Evolutionary conservation across 2,329 filamentous ascomycete genomes (phyloP), one percentile per base, ranked within the genome.

Genomic region (Colletotrichum costaricense): DNA sequence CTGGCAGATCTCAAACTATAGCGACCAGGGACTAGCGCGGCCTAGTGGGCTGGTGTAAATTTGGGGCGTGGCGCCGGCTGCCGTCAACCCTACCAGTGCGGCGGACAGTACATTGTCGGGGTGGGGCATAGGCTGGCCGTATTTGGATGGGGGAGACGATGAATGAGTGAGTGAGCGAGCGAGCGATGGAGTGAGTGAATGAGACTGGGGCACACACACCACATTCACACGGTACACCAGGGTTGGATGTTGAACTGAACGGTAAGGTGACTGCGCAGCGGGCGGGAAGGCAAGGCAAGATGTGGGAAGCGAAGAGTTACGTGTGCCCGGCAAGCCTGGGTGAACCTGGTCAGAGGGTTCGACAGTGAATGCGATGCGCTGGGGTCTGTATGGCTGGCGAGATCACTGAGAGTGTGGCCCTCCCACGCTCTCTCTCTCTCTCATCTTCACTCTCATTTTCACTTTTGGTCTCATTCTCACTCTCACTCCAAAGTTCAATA

Each of bases 61-160:
- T 75, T 74, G 63, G 72, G 72, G 74, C 68, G 69, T 75, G 72
- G 72, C 72, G 72, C 58, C 72, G 57, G 56, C 63, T 74, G 72
- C 62, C 72, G 57, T 63, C 74, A 74, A 72, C 58, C 72, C 63
- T 63, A 62, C 63, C 70, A 63, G 74, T 68, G 74, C 72, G 72
- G 46, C 60, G 56, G 55, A 74, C 63, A 67, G 67, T 72, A 59
- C 19, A 59, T 8, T 59, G 35, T 62, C 26, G 38, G 57, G 35
- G 63, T 67, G 72, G 72, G 54, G 62, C 38, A 9, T 54, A 28
- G 68, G 56, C 63, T 35, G 68, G 33, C 67, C 49, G 56, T 63
- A 56, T 38, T 42, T 56, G 68, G 63, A 59, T 65, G 67, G 54
- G 54, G 24, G 57, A 68, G 67, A 66, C 30, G 49, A 33, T 30